Conservation (phyloP, 1,284 basidiomycete genomes). For the Tylopilus sp. region DNA sequence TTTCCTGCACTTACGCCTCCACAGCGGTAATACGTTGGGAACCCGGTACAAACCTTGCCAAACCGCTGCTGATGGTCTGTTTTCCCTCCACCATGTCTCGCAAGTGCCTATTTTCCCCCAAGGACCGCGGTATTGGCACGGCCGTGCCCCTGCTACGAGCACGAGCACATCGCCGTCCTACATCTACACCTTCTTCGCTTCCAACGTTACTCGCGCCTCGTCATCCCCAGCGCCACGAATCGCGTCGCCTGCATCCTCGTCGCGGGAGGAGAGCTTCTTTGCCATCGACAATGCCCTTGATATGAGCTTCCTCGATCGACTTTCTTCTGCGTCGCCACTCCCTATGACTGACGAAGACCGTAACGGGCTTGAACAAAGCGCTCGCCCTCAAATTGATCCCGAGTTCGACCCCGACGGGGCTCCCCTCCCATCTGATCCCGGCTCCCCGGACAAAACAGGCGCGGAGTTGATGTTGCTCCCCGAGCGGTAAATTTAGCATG, state of each 20-base stretch:
- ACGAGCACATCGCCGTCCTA: constrained; percentile 28
- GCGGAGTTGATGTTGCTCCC: constrained; percentile 29
- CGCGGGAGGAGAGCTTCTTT: constrained; percentile 22
- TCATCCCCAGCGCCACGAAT: constrained; percentile 27
- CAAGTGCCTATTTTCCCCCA: constrained; percentile 36
- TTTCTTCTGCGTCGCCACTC: constrained; percentile 32
- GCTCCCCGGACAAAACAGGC: constrained; percentile 31
- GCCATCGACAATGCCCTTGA: constrained; percentile 22
- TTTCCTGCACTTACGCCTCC: constrained; percentile 7
- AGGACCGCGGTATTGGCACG: constrained; percentile 45
- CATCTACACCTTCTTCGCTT: constrained; percentile 47
- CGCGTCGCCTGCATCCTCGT: background rate
- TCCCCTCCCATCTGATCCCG: constrained; percentile 26
- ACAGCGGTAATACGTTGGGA: constrained; percentile 59
- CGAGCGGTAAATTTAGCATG: constrained; percentile 23
- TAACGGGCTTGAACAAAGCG: constrained; percentile 14
- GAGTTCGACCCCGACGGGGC: constrained; percentile 32
- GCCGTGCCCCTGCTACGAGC: constrained; percentile 18
- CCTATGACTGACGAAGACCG: constrained; percentile 35
- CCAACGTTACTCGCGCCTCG: constrained; percentile 36
- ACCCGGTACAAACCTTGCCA: constrained; percentile 57
- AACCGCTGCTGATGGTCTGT: constrained; percentile 49
- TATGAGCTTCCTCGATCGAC: constrained; percentile 31
- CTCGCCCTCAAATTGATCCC: constrained; percentile 17
- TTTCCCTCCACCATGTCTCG: constrained; percentile 30